A percentile compares a stretch with the other conserved stretches of the same genome.
phyloP scores from a whole-genome alignment of 352 stramenopile species.

The Pythium rhizo-oryzae region DNA sequence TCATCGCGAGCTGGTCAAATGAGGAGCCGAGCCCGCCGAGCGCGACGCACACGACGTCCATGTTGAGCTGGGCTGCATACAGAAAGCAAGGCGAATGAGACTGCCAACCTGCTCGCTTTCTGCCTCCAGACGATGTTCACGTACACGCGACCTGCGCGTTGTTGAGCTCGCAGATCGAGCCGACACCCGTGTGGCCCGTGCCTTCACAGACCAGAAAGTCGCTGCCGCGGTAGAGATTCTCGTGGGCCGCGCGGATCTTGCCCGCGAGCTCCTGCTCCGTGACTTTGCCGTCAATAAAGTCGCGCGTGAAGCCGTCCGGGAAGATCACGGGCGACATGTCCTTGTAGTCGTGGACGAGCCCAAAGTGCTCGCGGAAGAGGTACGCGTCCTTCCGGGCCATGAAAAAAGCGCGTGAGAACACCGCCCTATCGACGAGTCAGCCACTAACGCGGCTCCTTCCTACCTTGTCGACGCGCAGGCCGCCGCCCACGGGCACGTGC shows the following conservation, averaged over 20 bases:
- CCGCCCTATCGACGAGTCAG: no score
- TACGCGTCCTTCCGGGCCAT: conserved; percentile 80
- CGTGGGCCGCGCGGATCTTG: conserved; percentile 82
- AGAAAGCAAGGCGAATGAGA: background rate
- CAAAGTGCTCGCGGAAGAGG: conserved; percentile 97
- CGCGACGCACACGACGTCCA: conserved; percentile 83
- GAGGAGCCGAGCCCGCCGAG: conserved; percentile 80
- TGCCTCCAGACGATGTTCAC: background rate
- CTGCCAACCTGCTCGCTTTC: background rate
- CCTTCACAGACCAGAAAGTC: conserved; percentile 96
- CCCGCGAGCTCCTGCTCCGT: conserved; percentile 79
- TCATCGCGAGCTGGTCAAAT: conserved; percentile 87
- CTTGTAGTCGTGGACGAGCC: conserved; percentile 95
- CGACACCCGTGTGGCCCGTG: conserved; percentile 92
- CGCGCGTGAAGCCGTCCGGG: conserved; percentile 95
- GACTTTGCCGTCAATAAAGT: conserved; percentile 96
- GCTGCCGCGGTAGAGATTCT: conserved; percentile 76
- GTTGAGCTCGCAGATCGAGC: conserved; percentile 91
- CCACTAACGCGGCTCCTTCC: background rate
- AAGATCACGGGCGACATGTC: conserved; percentile 99
- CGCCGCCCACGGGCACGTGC: conserved; percentile 80
- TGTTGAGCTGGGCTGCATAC: conserved; percentile 63
- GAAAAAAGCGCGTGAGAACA: background rate
- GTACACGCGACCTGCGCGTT: conserved; percentile 89
- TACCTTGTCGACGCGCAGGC: conserved; percentile 89